These are phyloP conservation scores for Spathaspora sp. DNA, from an alignment of 1,139 yeast genomes.

Conservation along the genomic window DNA sequence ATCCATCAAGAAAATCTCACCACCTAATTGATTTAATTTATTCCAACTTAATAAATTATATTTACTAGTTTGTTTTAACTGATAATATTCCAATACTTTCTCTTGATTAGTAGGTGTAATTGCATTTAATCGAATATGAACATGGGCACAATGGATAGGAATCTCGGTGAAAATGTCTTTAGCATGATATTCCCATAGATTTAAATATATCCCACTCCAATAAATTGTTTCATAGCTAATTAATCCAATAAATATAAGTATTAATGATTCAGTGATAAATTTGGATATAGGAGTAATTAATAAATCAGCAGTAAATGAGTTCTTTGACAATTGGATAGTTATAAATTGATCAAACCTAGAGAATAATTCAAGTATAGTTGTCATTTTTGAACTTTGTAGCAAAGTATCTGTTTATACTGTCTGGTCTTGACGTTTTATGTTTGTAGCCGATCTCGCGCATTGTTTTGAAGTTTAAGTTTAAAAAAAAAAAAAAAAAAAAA, in stretches of 20 bases:
- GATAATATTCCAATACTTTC: constrained; percentile 27
- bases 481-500: too few relatives aligned
- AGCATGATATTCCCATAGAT: constrained; percentile 61
- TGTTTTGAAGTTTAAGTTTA: not conserved
- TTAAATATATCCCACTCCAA: constrained; percentile 49
- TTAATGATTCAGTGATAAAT: constrained; percentile 42
- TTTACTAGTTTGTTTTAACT: constrained; percentile 25
- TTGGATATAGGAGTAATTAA: constrained; percentile 31
- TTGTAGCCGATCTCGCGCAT: not conserved
- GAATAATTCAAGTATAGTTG: constrained; percentile 12
- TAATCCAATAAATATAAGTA: constrained; percentile 33
- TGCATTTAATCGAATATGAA: constrained; percentile 53
- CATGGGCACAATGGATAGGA: constrained; percentile 78
- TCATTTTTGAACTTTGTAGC: constrained; percentile 7
- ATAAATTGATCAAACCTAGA: constrained; percentile 14
- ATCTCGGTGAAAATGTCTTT: constrained; percentile 65
- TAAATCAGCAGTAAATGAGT: constrained; percentile 28
- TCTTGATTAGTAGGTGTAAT: constrained; percentile 21
- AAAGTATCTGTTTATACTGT: not conserved
- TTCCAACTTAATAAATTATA: constrained; percentile 28
- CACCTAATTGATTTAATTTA: constrained; percentile 28
- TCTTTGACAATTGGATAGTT: constrained; percentile 15
- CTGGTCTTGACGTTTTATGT: not conserved
- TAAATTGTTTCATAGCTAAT: constrained; percentile 45
- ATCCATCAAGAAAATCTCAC: constrained; percentile 21